These are phyloP conservation scores for Penicillium egyptiacum DNA, from an alignment of 495 filamentous ascomycete genomes.

Conservation along the genomic window DNA sequence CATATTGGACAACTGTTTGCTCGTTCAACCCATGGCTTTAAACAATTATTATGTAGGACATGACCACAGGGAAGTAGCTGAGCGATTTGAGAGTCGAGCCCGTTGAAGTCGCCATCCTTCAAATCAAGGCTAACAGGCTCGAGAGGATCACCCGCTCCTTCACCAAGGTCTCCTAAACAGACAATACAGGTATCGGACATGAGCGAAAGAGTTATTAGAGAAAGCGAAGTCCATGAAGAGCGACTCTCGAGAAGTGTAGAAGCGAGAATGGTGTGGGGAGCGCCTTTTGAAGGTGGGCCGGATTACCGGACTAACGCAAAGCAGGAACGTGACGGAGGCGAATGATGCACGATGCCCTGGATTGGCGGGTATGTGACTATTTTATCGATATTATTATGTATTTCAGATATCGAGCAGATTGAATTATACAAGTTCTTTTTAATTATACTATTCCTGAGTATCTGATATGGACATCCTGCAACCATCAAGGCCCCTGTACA, in stretches of 20 bases:
- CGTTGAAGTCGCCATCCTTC: constrained; percentile 32
- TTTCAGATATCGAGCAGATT: no score
- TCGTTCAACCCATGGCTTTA: constrained; percentile 89
- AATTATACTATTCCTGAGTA: not conserved
- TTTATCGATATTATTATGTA: not conserved
- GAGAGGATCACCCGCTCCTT: constrained; percentile 53
- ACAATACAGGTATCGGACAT: constrained; percentile 97
- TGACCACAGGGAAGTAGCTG: constrained; percentile 78
- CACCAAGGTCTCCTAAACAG: constrained; percentile 87
- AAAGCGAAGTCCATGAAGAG: constrained; percentile 49
- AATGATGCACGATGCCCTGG: constrained; percentile 31
- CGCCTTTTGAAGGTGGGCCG: constrained; percentile 50
- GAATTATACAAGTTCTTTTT: not conserved
- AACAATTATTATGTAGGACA: constrained; percentile 84
- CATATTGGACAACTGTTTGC: constrained; percentile 99
- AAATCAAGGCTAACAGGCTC: constrained; percentile 48
- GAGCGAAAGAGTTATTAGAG: constrained; percentile 38
- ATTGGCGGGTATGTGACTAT: not conserved
- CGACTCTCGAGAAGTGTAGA: constrained; percentile 27
- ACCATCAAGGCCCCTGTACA: constrained; percentile 4
- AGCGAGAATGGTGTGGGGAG: constrained; percentile 40
- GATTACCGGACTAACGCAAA: constrained; percentile 46
- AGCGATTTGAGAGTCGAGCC: constrained; percentile 53
- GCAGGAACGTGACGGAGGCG: constrained; percentile 46
- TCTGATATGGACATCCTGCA: not conserved